phyloP scores from a whole-genome alignment of 352 stramenopile species.

The Thalassiosira mediterranea region DNA sequence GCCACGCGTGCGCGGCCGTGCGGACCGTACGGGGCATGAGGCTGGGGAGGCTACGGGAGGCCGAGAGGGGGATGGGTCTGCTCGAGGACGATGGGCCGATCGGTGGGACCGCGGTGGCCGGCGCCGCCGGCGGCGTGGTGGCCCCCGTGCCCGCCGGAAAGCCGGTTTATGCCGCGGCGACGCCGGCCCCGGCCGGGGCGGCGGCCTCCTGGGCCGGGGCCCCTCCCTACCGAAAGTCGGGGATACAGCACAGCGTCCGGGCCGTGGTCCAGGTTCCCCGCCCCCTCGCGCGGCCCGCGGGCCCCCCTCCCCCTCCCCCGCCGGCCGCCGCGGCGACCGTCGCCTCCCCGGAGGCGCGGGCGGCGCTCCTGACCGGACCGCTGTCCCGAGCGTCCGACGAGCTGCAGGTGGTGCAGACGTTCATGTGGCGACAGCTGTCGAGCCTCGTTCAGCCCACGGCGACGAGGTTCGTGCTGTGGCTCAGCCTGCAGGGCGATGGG shows the following conservation, averaged over 20 bases:
- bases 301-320: no score
- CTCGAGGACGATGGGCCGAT: not conserved
- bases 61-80: not conserved
- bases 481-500: constrained; percentile 79
- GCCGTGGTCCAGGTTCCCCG: not conserved
- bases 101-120: not conserved
- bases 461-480: constrained; percentile 82
- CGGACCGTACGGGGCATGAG: constrained; percentile 50
- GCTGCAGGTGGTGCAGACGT: constrained; percentile 63
- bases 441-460: constrained; percentile 72
- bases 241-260: not conserved
- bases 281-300: not conserved
- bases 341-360: constrained; percentile 4
- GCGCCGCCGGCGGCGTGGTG: not conserved
- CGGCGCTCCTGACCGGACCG: constrained; percentile 6
- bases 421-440: constrained; percentile 76
- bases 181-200: not conserved
- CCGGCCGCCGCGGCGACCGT: not conserved
- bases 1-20: constrained; percentile 63
- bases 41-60: constrained; percentile 22
- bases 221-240: not conserved
- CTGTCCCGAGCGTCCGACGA: constrained; percentile 46
- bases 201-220: no score
- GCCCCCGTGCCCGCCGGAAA: not conserved
- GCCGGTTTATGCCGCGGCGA: not conserved